Evolutionary conservation across 805 yeast genomes (phyloP).

Genomic region (Komagataella pastoris): DNA sequence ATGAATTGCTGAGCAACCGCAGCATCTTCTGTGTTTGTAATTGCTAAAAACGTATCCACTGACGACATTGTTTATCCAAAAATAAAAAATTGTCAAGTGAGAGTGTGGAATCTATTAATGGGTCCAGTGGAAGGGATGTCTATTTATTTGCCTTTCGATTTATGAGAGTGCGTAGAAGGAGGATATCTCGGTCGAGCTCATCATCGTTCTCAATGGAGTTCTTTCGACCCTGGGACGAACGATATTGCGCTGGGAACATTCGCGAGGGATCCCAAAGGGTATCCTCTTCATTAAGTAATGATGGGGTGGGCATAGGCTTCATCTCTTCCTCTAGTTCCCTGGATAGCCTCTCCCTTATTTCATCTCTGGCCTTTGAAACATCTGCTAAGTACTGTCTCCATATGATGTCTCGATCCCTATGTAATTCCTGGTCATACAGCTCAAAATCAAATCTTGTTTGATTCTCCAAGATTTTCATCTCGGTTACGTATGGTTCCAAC

Average conservation of each 20-base stretch:
- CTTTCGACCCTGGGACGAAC: conserved; percentile 5
- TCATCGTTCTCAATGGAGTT: conserved; percentile 1
- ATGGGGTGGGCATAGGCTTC: conserved; percentile 7
- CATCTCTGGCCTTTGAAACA: conserved; percentile 5
- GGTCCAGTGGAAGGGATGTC: neutral
- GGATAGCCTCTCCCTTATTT: conserved; percentile 1
- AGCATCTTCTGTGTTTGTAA: conserved; percentile 63
- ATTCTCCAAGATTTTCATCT: neutral
- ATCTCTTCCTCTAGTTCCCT: conserved; percentile 1
- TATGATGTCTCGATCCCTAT: conserved; percentile 6
- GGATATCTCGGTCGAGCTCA: conserved; percentile 4
- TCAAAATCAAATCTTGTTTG: conserved; percentile 7
- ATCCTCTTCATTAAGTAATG: conserved; percentile 3
- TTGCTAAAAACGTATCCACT: conserved; percentile 66
- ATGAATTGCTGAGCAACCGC: conserved; percentile 62
- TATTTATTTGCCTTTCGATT: neutral
- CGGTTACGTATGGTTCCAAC: neutral
- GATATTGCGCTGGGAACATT: conserved; percentile 8
- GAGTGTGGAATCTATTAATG: neutral
- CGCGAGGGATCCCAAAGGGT: conserved; percentile 7
- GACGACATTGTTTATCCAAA: conserved; percentile 20
- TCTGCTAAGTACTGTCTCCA: conserved; percentile 12
- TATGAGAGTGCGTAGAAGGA: neutral
- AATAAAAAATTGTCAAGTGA: neutral
- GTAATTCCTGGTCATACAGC: conserved; percentile 8